Evolutionary conservation across 78 protist species (phyloP).

Genomic region (Chrysochromulina tobinii): DNA sequence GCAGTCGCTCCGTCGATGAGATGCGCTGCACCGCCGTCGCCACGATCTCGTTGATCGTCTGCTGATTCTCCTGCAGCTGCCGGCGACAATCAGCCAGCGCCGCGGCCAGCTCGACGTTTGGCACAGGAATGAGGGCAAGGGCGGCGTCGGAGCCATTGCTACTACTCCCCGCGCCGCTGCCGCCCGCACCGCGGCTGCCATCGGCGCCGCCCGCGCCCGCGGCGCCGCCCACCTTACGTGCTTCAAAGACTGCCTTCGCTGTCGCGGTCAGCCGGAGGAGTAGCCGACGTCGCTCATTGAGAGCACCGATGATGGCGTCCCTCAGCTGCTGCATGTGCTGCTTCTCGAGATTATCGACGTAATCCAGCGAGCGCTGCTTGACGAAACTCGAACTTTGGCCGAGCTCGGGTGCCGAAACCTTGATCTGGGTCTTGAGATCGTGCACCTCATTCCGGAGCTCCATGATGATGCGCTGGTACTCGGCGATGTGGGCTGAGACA

Average conservation of each 20-base stretch:
- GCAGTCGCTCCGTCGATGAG: neutral
- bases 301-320: neutral
- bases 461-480: conserved; percentile 65
- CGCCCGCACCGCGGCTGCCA: neutral
- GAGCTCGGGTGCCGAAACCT: neutral
- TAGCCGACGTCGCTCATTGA: neutral
- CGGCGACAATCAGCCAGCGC: neutral
- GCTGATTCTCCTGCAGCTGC: neutral
- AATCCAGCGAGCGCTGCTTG: neutral
- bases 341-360: neutral
- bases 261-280: neutral
- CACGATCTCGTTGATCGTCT: neutral
- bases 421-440: conserved; percentile 31
- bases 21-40: neutral
- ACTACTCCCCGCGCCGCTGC: neutral
- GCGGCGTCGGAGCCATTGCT: too few relatives aligned
- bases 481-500: conserved; percentile 56
- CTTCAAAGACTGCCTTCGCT: neutral
- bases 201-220: neutral
- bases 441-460: conserved; percentile 59
- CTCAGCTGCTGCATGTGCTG: neutral
- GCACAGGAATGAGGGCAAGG: too few relatives aligned
- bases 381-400: neutral
- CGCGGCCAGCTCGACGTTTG: neutral
- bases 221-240: neutral